Evolutionary conservation across 306 rosid species (phyloP).

Genomic region (Morella rubra): DNA sequence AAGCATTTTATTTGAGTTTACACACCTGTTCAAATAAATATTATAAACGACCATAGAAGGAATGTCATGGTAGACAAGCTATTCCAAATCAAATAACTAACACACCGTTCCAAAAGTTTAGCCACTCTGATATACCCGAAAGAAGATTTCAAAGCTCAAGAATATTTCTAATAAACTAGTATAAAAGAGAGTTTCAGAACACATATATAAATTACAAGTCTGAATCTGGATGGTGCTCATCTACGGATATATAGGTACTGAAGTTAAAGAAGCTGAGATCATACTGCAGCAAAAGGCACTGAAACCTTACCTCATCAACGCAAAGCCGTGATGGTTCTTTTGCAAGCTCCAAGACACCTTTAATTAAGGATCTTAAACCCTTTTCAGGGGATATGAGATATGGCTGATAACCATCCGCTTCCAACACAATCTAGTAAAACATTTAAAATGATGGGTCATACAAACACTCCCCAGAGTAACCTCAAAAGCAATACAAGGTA

Average conservation of each 20-base stretch:
- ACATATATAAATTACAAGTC: not conserved
- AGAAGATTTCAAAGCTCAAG: not conserved
- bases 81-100: not conserved
- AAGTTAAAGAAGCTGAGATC: conserved; percentile 13
- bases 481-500: conserved; percentile 3
- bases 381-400: conserved; percentile 98
- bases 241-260: not conserved
- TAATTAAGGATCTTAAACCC: conserved; percentile 93
- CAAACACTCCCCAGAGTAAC: not conserved
- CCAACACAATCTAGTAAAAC: conserved; percentile 78
- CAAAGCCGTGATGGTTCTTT: conserved; percentile 97
- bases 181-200: not conserved
- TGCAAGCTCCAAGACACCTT: conserved; percentile 96
- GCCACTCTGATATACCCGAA: not conserved
- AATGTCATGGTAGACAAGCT: not conserved
- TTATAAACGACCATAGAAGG: not conserved
- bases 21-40: not conserved
- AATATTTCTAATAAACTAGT: not conserved
- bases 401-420: conserved; percentile 99
- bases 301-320: conserved; percentile 87
- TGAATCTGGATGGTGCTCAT: not conserved
- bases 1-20: conserved; percentile 7
- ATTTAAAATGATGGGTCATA: conserved; percentile 16
- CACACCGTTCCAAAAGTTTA: not conserved
- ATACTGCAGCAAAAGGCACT: not conserved